These are phyloP conservation scores for Trifolium repens DNA, from an alignment of 306 rosid genomes.

Conservation along the genomic window DNA sequence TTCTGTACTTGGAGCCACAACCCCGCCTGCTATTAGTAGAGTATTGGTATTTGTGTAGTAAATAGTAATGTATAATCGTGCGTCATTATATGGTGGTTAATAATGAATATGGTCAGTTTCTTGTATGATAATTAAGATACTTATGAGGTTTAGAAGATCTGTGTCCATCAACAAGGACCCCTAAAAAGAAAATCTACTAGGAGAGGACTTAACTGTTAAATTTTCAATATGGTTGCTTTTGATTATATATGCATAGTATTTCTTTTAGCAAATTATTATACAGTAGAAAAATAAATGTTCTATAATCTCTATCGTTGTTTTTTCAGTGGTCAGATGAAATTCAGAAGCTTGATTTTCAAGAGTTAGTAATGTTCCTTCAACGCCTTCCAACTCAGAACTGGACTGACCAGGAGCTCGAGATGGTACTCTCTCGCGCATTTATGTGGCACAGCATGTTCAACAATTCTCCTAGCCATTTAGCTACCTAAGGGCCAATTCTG, in stretches of 20 bases:
- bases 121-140: no score
- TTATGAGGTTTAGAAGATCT: no score
- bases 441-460: conserved; percentile 99
- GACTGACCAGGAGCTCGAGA: conserved; percentile 94
- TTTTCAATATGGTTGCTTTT: background rate
- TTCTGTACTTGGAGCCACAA: no score
- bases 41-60: no score
- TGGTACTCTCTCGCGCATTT: conserved; percentile 95
- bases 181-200: no score
- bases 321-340: conserved; percentile 92
- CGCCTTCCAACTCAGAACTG: conserved; percentile 93
- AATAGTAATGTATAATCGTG: no score
- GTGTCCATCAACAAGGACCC: no score
- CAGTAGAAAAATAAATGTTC: conserved; percentile 29
- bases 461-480: conserved; percentile 89
- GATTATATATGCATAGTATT: background rate
- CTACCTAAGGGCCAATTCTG: conserved; percentile 53
- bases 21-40: no score
- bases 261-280: conserved; percentile 14
- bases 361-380: conserved; percentile 97
- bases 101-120: no score
- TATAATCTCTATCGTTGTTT: conserved; percentile 28
- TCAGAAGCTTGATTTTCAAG: conserved; percentile 94
- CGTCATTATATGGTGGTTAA: no score
- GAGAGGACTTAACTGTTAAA: background rate